Conservation (phyloP, 108 stramenopile species). For the Fragilaria radians region DNA sequence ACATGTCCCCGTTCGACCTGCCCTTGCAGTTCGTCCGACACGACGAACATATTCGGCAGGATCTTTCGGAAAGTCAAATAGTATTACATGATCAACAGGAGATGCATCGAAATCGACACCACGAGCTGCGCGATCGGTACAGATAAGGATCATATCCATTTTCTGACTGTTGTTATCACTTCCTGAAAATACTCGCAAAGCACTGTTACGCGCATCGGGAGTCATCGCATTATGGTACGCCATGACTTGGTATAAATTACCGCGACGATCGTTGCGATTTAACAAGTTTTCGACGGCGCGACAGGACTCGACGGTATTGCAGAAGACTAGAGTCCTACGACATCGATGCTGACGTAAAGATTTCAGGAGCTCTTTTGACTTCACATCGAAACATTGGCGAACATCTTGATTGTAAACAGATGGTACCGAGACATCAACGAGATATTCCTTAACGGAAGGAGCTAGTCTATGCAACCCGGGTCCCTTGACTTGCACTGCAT, state of each 20-base stretch:
- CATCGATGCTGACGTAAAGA: slow-evolving; percentile 59
- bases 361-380: slow-evolving; percentile 75
- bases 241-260: slow-evolving; percentile 37
- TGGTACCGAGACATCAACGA: slow-evolving; percentile 87
- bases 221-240: slow-evolving; percentile 89
- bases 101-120: slow-evolving; percentile 90
- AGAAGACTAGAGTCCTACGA: slow-evolving; percentile 88
- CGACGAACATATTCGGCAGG: slow-evolving; percentile 90
- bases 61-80: slow-evolving; percentile 94
- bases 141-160: slow-evolving; percentile 71
- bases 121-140: slow-evolving; percentile 94
- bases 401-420: slow-evolving; percentile 44
- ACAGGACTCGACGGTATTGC: slow-evolving; percentile 94
- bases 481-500: slow-evolving; percentile 55
- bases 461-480: slow-evolving; percentile 91
- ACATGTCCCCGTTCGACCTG: slow-evolving; percentile 78
- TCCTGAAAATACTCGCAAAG: slow-evolving; percentile 51
- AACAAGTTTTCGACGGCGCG: slow-evolving; percentile 89
- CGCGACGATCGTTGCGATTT: slow-evolving; percentile 67
- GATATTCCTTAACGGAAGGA: slow-evolving; percentile 54
- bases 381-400: slow-evolving; percentile 71
- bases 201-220: slow-evolving; percentile 48
- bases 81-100: slow-evolving; percentile 85
- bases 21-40: slow-evolving; percentile 89
- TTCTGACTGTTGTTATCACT: slow-evolving; percentile 14